Base-by-base conservation (phyloP, 306 rosid genomes). In the Corylus avellana region DNA sequence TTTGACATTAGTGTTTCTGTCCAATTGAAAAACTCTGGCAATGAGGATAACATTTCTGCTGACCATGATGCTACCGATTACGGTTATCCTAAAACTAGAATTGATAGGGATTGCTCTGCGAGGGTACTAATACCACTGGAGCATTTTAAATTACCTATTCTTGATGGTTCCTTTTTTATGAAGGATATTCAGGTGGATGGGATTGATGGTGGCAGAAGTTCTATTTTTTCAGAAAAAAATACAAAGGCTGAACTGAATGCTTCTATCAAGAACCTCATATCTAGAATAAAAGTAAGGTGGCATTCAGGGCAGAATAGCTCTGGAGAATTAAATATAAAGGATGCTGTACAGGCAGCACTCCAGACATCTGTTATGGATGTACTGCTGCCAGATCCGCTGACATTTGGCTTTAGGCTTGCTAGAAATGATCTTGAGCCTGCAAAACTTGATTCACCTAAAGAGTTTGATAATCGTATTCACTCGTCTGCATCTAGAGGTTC, bases 81-180 rank as follows among this genome's bases (percentile, higher is more conserved):
- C 82, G 93, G 92, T 80, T 91, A 88, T 82, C 99, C 95, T 49
- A 93, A 89, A 86, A 91, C 99, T 78, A 91, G 89, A 88, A 89
- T 91, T 27, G 97, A 93, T 78, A 85, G 97, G 77, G 98, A 91
- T 82, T 91, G 92, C 90, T 96, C 98, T 47, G 94, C 97, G 0
- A 88, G 98, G 92, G 97, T 96, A 67, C 91, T 96, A 56, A 92
- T 96, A 72, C 99, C 98, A 13, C 89, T 96, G 67, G 98, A 93
- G 84, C 96, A 91, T 77, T 93, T 93, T 56, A 96, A 96, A 77
- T 84, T 96, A 68, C 98, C 97, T 55, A 88, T 96, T 87, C 98
- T 96, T 76, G 97, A 96, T 84, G 96, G 89, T 76, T 90, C 97
- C 54, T 90, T 93, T 76, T 93, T 93, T 78, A 84, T 85, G 77